phyloP scores from a whole-genome alignment of 2,329 filamentous ascomycete genomes.

The Trichoderma simmonsii region DNA sequence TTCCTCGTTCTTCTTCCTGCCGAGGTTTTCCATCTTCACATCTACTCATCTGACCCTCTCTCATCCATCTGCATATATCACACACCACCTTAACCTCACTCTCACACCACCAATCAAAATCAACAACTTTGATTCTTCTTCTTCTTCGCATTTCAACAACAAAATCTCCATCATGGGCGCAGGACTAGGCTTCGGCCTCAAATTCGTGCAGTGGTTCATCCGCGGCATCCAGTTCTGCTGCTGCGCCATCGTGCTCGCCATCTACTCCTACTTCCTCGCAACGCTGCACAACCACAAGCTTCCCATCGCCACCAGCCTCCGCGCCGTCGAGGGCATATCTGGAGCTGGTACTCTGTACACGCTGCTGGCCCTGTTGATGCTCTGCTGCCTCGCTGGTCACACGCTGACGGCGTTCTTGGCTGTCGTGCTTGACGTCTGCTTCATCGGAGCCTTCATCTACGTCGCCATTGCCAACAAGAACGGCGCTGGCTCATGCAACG shows the following conservation, averaged over 20 bases:
- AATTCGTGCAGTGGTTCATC: constrained; percentile 65
- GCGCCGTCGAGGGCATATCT: constrained; percentile 74
- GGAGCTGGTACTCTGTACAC: constrained; percentile 74
- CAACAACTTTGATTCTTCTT: neutral
- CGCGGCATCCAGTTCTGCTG: constrained; percentile 72
- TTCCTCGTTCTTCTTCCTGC: neutral
- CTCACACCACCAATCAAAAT: neutral
- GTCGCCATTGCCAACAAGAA: constrained; percentile 71
- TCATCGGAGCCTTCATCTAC: constrained; percentile 75
- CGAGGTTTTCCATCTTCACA: neutral
- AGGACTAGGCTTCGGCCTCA: constrained; percentile 54
- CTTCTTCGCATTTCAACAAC: neutral
- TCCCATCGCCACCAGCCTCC: constrained; percentile 60
- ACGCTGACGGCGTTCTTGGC: constrained; percentile 69
- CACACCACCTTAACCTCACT: neutral
- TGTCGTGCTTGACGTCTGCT: constrained; percentile 73
- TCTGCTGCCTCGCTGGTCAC: constrained; percentile 76
- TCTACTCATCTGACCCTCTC: neutral
- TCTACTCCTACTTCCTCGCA: constrained; percentile 83
- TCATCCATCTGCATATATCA: neutral
- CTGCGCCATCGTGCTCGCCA: constrained; percentile 68
- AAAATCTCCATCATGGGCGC: constrained; percentile 29
- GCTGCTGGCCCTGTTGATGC: constrained; percentile 66
- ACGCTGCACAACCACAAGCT: constrained; percentile 64
- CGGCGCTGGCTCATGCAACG: constrained; percentile 63